These are phyloP conservation scores for Botryotinia calthae DNA, from an alignment of 2,329 filamentous ascomycete genomes.

Conservation along the genomic window DNA sequence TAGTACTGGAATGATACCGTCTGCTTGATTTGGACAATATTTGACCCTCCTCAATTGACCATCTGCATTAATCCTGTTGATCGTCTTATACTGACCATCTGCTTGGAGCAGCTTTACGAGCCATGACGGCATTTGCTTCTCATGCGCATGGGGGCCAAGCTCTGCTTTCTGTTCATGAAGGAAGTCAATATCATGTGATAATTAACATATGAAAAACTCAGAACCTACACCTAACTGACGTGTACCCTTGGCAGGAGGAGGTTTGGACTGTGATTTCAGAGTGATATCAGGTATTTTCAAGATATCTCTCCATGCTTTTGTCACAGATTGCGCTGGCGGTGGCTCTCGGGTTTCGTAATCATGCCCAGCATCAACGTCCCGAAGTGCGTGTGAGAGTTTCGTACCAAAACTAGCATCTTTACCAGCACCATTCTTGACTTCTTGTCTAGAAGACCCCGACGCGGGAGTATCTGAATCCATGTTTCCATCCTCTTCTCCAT, in stretches of 20 bases:
- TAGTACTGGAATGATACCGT: conserved; percentile 61
- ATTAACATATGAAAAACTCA: conserved; percentile 2
- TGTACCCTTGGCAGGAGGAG: conserved; percentile 13
- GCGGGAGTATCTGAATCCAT: conserved; percentile 22
- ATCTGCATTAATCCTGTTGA: conserved; percentile 48
- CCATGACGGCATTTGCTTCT: conserved; percentile 72
- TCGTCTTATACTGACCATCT: conserved; percentile 54
- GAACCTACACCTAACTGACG: conserved; percentile 39
- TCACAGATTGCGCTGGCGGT: conserved; percentile 24
- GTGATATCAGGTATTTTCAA: conserved; percentile 36
- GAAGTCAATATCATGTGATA: conserved; percentile 26
- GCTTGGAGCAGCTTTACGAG: conserved; percentile 59
- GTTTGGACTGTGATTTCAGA: conserved; percentile 19
- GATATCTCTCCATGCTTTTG: conserved; percentile 38
- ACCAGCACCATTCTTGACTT: conserved; percentile 9
- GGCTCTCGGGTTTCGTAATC: conserved; percentile 14
- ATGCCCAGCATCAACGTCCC: conserved; percentile 28
- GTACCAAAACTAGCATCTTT: conserved; percentile 20
- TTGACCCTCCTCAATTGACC: conserved; percentile 45
- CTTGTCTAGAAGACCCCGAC: background rate
- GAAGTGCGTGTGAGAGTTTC: conserved; percentile 23
- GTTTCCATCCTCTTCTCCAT: conserved; percentile 38
- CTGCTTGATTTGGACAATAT: conserved; percentile 46
- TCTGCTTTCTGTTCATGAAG: conserved; percentile 48
- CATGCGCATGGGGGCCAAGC: conserved; percentile 69